These are phyloP conservation scores for Cryptococcus sp. DNA, from an alignment of 1,284 basidiomycete genomes.

Conservation along the genomic window DNA sequence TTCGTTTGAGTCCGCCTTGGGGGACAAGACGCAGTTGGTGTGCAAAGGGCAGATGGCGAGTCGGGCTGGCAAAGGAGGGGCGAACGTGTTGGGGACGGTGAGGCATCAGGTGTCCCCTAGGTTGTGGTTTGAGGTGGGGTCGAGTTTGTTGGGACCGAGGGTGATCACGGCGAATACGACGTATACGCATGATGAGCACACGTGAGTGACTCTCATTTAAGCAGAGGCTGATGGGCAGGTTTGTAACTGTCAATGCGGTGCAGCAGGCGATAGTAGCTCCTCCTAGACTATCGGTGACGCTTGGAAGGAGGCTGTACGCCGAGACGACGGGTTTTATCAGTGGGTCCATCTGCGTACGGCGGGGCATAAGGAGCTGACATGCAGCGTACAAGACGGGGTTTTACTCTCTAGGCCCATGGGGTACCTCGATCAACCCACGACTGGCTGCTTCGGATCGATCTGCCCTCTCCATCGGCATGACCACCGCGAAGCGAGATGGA, in stretches of 20 bases:
- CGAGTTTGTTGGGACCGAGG: conserved; percentile 47
- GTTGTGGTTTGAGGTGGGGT: conserved; percentile 42
- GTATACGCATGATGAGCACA: conserved; percentile 48
- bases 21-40: conserved; percentile 34
- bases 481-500: conserved; percentile 25
- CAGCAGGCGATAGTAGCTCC: conserved; percentile 35
- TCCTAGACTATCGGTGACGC: conserved; percentile 47
- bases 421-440: conserved; percentile 22
- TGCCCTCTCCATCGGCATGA: conserved; percentile 40
- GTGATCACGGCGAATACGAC: conserved; percentile 47
- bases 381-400: conserved; percentile 47
- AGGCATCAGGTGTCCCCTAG: conserved; percentile 50
- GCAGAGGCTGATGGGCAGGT: conserved; percentile 11
- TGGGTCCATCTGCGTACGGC: conserved; percentile 9
- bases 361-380: background rate
- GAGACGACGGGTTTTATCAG: conserved; percentile 46
- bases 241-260: conserved; percentile 42
- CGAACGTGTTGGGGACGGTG: conserved; percentile 50
- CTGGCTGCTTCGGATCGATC: conserved; percentile 26
- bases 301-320: conserved; percentile 47
- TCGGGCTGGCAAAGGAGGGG: conserved; percentile 46
- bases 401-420: conserved; percentile 48
- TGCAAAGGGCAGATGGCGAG: conserved; percentile 46
- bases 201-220: conserved; percentile 24
- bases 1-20: conserved; percentile 43